These are phyloP conservation scores for Clarireedia sp. DNA, from an alignment of 2,329 filamentous ascomycete genomes.

Conservation along the genomic window DNA sequence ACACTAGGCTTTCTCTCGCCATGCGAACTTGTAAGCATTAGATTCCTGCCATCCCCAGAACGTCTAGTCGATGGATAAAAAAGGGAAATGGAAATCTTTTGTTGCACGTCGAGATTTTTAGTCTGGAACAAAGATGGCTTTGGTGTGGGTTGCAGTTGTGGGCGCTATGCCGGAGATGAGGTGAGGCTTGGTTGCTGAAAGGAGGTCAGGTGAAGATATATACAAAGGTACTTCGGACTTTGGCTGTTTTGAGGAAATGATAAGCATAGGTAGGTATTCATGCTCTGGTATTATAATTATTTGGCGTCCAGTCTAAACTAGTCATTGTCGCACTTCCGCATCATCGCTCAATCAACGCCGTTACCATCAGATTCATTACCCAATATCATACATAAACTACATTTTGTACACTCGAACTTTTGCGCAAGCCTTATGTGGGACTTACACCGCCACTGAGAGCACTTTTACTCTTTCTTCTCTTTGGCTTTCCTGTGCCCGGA, in stretches of 20 bases:
- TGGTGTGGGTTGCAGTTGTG: background rate
- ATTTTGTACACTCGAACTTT: background rate
- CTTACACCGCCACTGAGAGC: constrained; percentile 17
- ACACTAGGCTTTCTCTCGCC: background rate
- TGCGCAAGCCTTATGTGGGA: constrained; percentile 13
- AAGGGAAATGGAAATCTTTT: background rate
- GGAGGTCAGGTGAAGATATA: background rate
- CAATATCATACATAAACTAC: background rate
- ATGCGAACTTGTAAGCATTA: background rate
- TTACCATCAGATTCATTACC: no score
- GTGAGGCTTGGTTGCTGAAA: background rate
- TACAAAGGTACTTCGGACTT: no score
- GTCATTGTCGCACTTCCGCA: no score
- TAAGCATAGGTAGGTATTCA: no score
- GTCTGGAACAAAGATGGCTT: background rate
- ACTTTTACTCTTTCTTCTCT: constrained; percentile 31
- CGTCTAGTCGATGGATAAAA: background rate
- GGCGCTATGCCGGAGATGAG: background rate
- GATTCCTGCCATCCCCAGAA: background rate
- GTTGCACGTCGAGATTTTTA: constrained; percentile 8
- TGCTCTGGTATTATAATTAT: no score
- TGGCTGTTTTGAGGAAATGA: no score
- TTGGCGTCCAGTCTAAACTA: no score
- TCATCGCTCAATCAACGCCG: no score
- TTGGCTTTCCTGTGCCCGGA: constrained; percentile 29